These are phyloP conservation scores for Neonectria sp. DNA, from an alignment of 2,329 filamentous ascomycete species.

Conservation along the genomic window DNA sequence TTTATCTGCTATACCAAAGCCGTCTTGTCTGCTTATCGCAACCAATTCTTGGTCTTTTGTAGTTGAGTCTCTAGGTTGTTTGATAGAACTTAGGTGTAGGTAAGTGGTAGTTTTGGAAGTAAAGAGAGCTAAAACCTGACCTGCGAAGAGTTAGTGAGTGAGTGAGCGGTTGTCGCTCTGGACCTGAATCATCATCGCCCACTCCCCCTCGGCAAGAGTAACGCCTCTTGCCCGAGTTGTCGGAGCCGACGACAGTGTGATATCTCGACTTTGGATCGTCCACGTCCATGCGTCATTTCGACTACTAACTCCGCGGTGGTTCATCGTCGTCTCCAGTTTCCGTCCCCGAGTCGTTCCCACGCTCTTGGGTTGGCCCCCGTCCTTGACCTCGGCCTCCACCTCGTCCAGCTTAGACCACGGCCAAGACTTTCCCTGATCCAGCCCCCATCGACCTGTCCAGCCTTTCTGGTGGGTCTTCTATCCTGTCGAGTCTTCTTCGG, in stretches of 20 bases:
- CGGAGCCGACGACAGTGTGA: not conserved
- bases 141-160: not conserved
- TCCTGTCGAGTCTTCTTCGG: not conserved
- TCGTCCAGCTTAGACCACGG: not conserved
- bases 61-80: not conserved
- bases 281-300: no score
- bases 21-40: not conserved
- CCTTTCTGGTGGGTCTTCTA: not conserved
- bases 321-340: not conserved
- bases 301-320: not conserved
- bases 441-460: not conserved
- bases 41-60: not conserved
- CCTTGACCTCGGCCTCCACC: not conserved
- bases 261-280: not conserved
- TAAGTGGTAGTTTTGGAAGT: not conserved
- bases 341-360: conserved; percentile 8
- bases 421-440: not conserved
- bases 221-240: not conserved
- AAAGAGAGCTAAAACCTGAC: not conserved
- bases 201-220: not conserved
- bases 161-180: not conserved
- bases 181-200: not conserved
- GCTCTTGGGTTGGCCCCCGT: not conserved
- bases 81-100: not conserved
- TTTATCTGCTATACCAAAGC: not conserved